Percentiles rank a stretch among this genome's conserved stretches.
Conservation (phyloP, 441 rosid species). For the Gossypium schwendimanii region DNA sequence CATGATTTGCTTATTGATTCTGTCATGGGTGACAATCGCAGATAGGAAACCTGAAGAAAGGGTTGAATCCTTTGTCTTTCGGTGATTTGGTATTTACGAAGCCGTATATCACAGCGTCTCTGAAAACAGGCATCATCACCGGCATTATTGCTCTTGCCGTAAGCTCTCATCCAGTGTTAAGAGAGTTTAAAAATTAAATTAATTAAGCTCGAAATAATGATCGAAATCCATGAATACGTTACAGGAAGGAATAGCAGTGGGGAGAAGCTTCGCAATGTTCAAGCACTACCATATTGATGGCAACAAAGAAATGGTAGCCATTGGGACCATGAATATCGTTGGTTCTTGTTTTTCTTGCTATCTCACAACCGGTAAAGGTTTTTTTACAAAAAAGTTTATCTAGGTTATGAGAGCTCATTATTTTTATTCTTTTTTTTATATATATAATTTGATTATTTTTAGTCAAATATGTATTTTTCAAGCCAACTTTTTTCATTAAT, state of each 20-base stretch:
- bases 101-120: conserved; percentile 48
- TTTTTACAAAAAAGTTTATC: background rate
- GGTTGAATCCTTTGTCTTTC: conserved; percentile 68
- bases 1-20: background rate
- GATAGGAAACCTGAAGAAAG: conserved; percentile 84
- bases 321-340: conserved; percentile 85
- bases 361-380: conserved; percentile 66
- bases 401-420: background rate
- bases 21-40: conserved; percentile 19
- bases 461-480: too few species aligned
- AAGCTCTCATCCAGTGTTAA: conserved; percentile 14
- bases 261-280: conserved; percentile 93
- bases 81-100: conserved; percentile 57
- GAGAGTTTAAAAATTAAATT: too few species aligned
- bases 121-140: conserved; percentile 79
- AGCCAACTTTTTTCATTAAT: too few species aligned
- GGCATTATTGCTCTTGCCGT: conserved; percentile 92
- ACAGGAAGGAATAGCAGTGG: conserved; percentile 98
- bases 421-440: too few species aligned
- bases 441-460: too few species aligned
- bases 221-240: background rate
- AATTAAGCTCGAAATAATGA: background rate
- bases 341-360: conserved; percentile 95
- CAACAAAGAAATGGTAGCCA: conserved; percentile 95
- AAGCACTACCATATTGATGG: conserved; percentile 93